Evolutionary conservation across 2,329 filamentous ascomycete genomes (phyloP), one percentile per base, ranked within the genome.

Genomic region (Fusarium citri): DNA sequence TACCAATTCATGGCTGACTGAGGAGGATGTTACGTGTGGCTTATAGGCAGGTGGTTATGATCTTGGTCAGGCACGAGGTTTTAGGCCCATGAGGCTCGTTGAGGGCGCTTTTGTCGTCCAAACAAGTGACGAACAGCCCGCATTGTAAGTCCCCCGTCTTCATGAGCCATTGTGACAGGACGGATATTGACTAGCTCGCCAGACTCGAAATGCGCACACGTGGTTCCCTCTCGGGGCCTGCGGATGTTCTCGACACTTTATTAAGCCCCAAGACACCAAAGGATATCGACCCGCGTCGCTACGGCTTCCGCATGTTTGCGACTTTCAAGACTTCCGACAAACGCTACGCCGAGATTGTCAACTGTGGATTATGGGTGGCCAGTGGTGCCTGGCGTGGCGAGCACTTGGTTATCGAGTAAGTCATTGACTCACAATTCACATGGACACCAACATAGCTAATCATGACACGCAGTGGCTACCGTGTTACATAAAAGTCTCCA

Each of bases 311-410:
- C 65, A 78, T 85, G 71, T 84, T 84, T 60, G 80, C 83, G 61
- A 83, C 82, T 20, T 82, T 86, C 78, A 84, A 85, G 73, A 85
- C 84, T 23, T 78, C 82, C 5, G 84, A 86, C 74, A 81, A 83
- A 72, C 80, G 84, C 30, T 86, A 86, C 68, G 79, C 79, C 49
- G 82, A 84, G 57, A 81, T 81, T 59, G 79, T 86, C 25, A 86
- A 86, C 73, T 84, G 81, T 72, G 83, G 83, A 8, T 77, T 85
- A 55, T 85, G 83, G 83, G 79, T 85, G 48, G 83, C 83, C 9
- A 84, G 83, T 72, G 83, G 83, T 50, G 82, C 84, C 73, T 83
- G 82, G 77, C 81, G 79, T 57, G 80, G 77, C 56, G 78, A 82
- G 23, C 81, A 84, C 71, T 76, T 85, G 59, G 79, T 85, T 46